These are phyloP conservation scores for Naematelia encephala DNA, from an alignment of 768 basidiomycete genomes.

Conservation along the genomic window DNA sequence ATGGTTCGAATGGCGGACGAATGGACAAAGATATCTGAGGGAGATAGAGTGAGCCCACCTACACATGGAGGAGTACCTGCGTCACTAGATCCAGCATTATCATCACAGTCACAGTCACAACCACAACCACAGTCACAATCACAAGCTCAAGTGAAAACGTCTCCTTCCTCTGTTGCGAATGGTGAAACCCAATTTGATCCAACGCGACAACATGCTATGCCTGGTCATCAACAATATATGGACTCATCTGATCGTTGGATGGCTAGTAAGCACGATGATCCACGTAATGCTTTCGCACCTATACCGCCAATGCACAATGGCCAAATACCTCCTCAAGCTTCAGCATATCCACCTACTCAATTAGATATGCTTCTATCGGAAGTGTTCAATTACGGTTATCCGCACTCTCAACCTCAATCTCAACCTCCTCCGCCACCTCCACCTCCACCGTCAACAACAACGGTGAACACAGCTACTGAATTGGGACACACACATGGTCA, in stretches of 20 bases:
- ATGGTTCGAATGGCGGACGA: conserved; percentile 37
- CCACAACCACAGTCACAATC: too few relatives aligned
- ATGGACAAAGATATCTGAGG: conserved; percentile 14
- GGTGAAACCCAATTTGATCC: neutral
- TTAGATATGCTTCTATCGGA: conserved; percentile 35
- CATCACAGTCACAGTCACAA: too few relatives aligned
- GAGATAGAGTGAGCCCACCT: too few relatives aligned
- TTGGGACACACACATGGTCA: neutral
- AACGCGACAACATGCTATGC: neutral
- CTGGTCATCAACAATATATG: conserved; percentile 34
- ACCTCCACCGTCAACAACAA: too few relatives aligned
- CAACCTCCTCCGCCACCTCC: neutral
- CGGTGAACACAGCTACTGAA: too few relatives aligned
- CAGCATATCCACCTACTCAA: conserved; percentile 4
- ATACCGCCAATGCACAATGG: neutral
- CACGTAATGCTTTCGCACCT: neutral
- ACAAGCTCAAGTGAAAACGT: neutral
- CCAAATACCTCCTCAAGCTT: neutral
- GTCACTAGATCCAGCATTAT: too few relatives aligned
- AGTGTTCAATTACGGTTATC: conserved; percentile 29
- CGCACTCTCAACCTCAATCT: neutral
- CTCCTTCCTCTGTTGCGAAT: neutral
- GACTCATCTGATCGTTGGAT: conserved; percentile 40
- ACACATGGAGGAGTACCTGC: too few relatives aligned
- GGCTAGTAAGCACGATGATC: conserved; percentile 15